Evolutionary conservation across 169 alveolate species (phyloP).

Genomic region (Cytauxzoon felis): DNA sequence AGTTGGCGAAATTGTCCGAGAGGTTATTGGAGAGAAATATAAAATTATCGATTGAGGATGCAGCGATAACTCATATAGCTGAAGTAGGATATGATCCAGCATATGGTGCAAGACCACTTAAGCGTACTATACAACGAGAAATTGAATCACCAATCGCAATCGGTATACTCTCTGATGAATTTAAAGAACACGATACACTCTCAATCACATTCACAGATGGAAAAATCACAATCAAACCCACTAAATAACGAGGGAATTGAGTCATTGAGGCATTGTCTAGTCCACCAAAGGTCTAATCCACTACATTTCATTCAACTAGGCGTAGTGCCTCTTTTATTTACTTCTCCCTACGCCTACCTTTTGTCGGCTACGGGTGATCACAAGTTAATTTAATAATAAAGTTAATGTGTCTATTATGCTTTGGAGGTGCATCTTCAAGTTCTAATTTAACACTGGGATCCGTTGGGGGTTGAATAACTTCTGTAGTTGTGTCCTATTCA

Average conservation of each 20-base stretch:
- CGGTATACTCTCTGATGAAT: conserved; percentile 69
- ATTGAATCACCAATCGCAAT: conserved; percentile 80
- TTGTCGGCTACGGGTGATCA: no score
- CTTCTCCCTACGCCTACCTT: no score
- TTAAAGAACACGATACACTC: conserved; percentile 69
- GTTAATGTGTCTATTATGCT: no score
- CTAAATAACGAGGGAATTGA: not conserved
- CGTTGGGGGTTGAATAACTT: no score
- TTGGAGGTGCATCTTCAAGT: no score
- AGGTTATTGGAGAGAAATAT: conserved; percentile 77
- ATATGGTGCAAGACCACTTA: conserved; percentile 83
- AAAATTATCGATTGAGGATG: conserved; percentile 77
- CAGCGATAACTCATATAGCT: conserved; percentile 78
- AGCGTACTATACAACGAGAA: conserved; percentile 80
- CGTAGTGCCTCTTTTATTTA: no score
- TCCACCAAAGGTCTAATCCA: no score
- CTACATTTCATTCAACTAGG: no score
- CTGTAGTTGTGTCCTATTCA: no score
- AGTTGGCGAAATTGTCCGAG: conserved; percentile 75
- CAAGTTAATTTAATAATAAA: no score
- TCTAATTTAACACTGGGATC: no score
- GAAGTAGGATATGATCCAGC: conserved; percentile 84
- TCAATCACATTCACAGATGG: conserved; percentile 60
- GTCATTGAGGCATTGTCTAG: not conserved
- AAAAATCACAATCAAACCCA: not conserved